Percentiles rank a stretch among this genome's conserved stretches.
Conservation (phyloP, 2,329 filamentous ascomycete species). For the Ceratocystis lukuohia region DNA sequence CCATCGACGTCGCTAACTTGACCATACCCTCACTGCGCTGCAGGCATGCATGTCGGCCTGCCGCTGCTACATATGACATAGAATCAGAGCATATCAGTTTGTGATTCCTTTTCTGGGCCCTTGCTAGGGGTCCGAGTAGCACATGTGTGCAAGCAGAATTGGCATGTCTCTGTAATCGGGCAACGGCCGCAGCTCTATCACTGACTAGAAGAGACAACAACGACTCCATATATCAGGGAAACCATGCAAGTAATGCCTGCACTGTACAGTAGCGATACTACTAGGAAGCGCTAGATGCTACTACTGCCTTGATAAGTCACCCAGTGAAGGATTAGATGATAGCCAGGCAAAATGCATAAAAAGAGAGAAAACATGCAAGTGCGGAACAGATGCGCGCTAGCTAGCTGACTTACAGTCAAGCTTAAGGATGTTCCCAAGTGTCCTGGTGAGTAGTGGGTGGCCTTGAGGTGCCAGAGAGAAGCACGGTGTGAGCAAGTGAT, state of each 20-base stretch:
- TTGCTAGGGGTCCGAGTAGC: neutral
- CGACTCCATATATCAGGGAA: neutral
- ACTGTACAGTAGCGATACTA: neutral
- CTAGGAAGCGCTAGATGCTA: neutral
- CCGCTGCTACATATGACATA: neutral
- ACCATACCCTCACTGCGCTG: neutral
- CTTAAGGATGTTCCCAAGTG: neutral
- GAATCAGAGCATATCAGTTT: constrained; percentile 24
- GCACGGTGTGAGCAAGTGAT: neutral
- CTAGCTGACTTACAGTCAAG: neutral
- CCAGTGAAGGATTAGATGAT: neutral
- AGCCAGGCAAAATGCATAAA: neutral
- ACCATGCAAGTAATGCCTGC: neutral
- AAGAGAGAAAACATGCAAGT: neutral
- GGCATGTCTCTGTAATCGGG: neutral
- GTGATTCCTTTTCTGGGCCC: constrained; percentile 3
- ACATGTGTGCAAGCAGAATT: neutral
- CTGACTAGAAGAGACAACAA: neutral
- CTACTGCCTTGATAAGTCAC: neutral
- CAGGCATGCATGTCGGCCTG: neutral
- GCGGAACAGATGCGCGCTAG: neutral
- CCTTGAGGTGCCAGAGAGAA: neutral
- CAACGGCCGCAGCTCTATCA: neutral
- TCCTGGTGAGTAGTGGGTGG: neutral
- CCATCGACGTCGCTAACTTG: neutral